phyloP scores from a whole-genome alignment of 2,329 filamentous ascomycete species.

The Ascochyta viciae-villosae region DNA sequence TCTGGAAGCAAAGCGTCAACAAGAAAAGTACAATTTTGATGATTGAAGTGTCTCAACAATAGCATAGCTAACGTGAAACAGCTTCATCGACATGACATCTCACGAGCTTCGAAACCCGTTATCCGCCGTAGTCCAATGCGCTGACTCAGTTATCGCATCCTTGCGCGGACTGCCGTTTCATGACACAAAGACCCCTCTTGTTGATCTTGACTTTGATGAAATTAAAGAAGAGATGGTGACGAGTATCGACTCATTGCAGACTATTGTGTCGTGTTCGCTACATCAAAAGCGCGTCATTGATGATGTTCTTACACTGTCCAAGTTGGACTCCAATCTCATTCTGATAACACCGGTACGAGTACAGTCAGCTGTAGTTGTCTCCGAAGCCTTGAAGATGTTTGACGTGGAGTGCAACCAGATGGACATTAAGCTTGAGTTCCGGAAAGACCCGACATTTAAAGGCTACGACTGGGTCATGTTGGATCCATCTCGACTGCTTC shows the following conservation, averaged over 20 bases:
- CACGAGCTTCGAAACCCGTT: slow-evolving; percentile 48
- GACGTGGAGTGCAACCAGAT: slow-evolving; percentile 37
- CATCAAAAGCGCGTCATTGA: slow-evolving; percentile 52
- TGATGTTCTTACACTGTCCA: slow-evolving; percentile 50
- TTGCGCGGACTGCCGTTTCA: slow-evolving; percentile 5
- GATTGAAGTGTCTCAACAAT: no score
- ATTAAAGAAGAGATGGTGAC: slow-evolving; percentile 28
- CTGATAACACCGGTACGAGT: slow-evolving; percentile 36
- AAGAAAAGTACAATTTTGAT: slow-evolving; percentile 37
- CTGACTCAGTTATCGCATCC: slow-evolving; percentile 48
- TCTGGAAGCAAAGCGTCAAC: slow-evolving; percentile 47
- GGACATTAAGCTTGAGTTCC: slow-evolving; percentile 49
- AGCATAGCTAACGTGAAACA: slow-evolving; percentile 16
- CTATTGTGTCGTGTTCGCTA: slow-evolving; percentile 46
- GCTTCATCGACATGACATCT: slow-evolving; percentile 43
- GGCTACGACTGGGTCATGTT: slow-evolving; percentile 45
- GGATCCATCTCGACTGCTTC: slow-evolving; percentile 37
- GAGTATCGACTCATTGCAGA: slow-evolving; percentile 42
- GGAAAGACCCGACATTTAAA: slow-evolving; percentile 49
- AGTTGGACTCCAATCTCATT: slow-evolving; percentile 39
- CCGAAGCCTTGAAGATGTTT: slow-evolving; percentile 39
- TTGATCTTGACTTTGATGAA: slow-evolving; percentile 9
- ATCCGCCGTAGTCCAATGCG: slow-evolving; percentile 52
- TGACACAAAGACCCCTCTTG: slow-evolving; percentile 5
- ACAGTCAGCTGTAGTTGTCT: slow-evolving; percentile 28